Evolutionary conservation across 768 basidiomycete genomes (phyloP).

Genomic region (Termitomyces sp.): DNA sequence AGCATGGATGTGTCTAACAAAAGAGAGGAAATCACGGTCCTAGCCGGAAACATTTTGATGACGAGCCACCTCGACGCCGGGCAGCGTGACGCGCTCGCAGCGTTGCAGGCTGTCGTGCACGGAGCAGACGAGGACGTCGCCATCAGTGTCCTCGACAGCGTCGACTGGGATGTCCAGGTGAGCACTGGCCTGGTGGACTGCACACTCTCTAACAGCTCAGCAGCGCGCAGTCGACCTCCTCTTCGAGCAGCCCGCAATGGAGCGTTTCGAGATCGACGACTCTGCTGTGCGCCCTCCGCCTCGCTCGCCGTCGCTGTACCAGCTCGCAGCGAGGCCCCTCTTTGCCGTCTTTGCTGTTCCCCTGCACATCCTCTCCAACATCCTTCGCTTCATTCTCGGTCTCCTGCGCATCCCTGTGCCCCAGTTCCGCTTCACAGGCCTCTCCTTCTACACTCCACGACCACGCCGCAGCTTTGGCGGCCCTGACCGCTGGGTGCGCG

Average conservation of each 20-base stretch:
- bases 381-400: conserved; percentile 65
- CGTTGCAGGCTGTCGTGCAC: conserved; percentile 57
- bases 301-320: conserved; percentile 14
- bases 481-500: conserved; percentile 72
- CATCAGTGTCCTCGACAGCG: conserved; percentile 54
- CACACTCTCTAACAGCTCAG: background rate
- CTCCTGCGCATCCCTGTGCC: conserved; percentile 69
- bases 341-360: conserved; percentile 55
- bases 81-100: conserved; percentile 30
- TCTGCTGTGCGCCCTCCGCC: conserved; percentile 23
- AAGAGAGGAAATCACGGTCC: background rate
- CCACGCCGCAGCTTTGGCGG: conserved; percentile 40
- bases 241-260: conserved; percentile 37
- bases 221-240: conserved; percentile 61
- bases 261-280: conserved; percentile 53
- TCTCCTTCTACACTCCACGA: conserved; percentile 43
- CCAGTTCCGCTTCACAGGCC: conserved; percentile 44
- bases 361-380: conserved; percentile 50
- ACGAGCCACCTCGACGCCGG: conserved; percentile 19
- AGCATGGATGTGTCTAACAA: conserved; percentile 7
- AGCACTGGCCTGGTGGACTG: conserved; percentile 10
- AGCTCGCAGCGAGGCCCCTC: conserved; percentile 28
- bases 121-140: conserved; percentile 61
- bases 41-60: background rate
- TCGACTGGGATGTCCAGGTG: conserved; percentile 73